Evolutionary conservation across 352 stramenopile species (phyloP), one percentile per base, ranked within the genome.

Genomic region (Phytophthora idaei): DNA sequence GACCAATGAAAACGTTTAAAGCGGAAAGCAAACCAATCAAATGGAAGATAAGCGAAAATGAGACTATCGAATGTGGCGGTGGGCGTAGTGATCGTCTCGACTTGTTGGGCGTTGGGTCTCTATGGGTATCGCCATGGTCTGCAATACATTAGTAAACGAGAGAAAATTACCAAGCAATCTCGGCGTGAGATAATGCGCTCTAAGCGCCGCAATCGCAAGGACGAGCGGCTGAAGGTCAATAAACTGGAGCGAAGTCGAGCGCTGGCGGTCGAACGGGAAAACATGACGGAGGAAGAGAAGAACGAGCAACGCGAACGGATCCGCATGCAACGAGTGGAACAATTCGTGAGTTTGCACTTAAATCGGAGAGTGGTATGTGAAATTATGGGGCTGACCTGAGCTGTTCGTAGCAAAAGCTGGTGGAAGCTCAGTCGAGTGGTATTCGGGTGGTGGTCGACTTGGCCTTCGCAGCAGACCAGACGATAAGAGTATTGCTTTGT

Each of bases 251-350:
- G 61, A 17, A 60, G 68, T 47, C 45, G 48, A 25, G 28, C 14
- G 3, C n/a, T 67, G 15, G 47, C 25, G 1, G 25, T 54, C 2
- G 31, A 74, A 28, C 57, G 42, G 15, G 53, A 32, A 0, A 44
- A 63, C 3, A 80, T 83, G 78, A 89, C 61, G 0, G 59, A 69
- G 2, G 77, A 88, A 27, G 58, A 89, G 53, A 80, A 74, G 34
- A 62, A 59, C 5, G 85, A 91, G 49, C 57, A 76, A 12, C 74
- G 79, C 47, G 85, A 90, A 52, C 52, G 71, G 1, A 87, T 83
- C 58, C 83, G 83, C 47, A 90, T 93, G 83, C 79, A 84, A 47
- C 79, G 83, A 11, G 85, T 92, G 32, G 85, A 93, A 54, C 81
- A 90, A 89, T 90, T 89, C 48, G 85, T 92, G 57, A 17, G 77